These are phyloP conservation scores for Populus euphratica DNA, from an alignment of 345 rosid species.

Conservation along the genomic window DNA sequence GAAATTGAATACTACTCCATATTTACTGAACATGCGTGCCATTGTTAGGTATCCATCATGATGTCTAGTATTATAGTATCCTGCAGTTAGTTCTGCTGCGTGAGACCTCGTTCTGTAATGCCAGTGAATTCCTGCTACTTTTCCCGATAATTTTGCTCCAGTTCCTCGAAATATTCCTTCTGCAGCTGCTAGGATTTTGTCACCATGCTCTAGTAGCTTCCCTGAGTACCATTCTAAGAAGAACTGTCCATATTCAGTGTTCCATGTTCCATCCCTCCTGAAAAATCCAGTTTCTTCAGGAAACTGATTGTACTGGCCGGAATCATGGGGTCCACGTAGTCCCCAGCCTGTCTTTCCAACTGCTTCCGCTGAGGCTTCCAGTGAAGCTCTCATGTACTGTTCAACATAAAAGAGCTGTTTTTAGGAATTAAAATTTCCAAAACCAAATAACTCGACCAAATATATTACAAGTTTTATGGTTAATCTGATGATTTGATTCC, in stretches of 20 bases:
- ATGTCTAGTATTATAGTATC: slow-evolving; percentile 75
- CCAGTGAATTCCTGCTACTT: slow-evolving; percentile 98
- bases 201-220: slow-evolving; percentile 77
- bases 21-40: slow-evolving; percentile 63
- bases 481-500: not conserved
- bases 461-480: not conserved
- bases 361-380: slow-evolving; percentile 75
- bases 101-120: slow-evolving; percentile 91
- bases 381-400: slow-evolving; percentile 91
- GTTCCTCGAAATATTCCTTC: slow-evolving; percentile 63
- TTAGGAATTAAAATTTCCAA: slow-evolving; percentile 13
- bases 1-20: slow-evolving; percentile 72
- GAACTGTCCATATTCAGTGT: slow-evolving; percentile 74
- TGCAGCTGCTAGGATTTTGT: slow-evolving; percentile 67
- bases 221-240: slow-evolving; percentile 87
- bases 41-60: slow-evolving; percentile 75
- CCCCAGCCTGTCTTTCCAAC: slow-evolving; percentile 70
- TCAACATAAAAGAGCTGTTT: slow-evolving; percentile 13
- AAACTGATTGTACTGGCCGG: slow-evolving; percentile 79
- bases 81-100: slow-evolving; percentile 91
- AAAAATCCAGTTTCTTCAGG: slow-evolving; percentile 88
- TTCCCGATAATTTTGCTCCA: slow-evolving; percentile 67
- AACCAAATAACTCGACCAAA: not conserved
- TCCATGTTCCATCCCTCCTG: slow-evolving; percentile 85
- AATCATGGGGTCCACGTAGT: slow-evolving; percentile 72